Conservation (phyloP, 1,284 basidiomycete species). For the Melampsora abietis-canadensis region DNA sequence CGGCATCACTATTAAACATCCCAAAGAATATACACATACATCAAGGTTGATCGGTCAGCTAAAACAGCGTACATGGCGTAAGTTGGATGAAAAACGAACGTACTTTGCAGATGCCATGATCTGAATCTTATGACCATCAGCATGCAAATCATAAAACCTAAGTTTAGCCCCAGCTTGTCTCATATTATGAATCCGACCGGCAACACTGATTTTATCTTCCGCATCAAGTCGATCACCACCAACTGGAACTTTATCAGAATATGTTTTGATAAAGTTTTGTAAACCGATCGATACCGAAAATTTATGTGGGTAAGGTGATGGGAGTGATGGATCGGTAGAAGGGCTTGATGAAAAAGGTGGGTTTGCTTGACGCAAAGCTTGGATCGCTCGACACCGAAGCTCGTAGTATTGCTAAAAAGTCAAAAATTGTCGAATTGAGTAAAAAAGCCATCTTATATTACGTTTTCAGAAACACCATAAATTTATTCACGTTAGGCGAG, state of each 20-base stretch:
- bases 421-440: neutral
- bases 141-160: slow-evolving; percentile 90
- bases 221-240: slow-evolving; percentile 39
- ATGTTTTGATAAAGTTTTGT: slow-evolving; percentile 70
- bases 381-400: slow-evolving; percentile 80
- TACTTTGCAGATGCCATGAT: slow-evolving; percentile 89
- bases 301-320: slow-evolving; percentile 99
- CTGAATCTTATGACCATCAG: slow-evolving; percentile 89
- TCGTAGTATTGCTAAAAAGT: slow-evolving; percentile 81
- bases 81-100: slow-evolving; percentile 51
- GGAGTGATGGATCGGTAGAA: slow-evolving; percentile 58
- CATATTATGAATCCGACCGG: slow-evolving; percentile 88
- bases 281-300: slow-evolving; percentile 85
- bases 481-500: slow-evolving; percentile 62
- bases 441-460: neutral
- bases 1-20: slow-evolving; percentile 54
- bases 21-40: neutral
- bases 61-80: neutral
- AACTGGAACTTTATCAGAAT: slow-evolving; percentile 52
- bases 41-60: neutral
- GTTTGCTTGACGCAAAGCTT: slow-evolving; percentile 64
- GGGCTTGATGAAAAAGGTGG: slow-evolving; percentile 58
- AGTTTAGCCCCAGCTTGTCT: slow-evolving; percentile 79
- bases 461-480: neutral
- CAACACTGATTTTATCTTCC: slow-evolving; percentile 60